Evolutionary conservation across 441 rosid species (phyloP).

Genomic region (Gossypium laxum): DNA sequence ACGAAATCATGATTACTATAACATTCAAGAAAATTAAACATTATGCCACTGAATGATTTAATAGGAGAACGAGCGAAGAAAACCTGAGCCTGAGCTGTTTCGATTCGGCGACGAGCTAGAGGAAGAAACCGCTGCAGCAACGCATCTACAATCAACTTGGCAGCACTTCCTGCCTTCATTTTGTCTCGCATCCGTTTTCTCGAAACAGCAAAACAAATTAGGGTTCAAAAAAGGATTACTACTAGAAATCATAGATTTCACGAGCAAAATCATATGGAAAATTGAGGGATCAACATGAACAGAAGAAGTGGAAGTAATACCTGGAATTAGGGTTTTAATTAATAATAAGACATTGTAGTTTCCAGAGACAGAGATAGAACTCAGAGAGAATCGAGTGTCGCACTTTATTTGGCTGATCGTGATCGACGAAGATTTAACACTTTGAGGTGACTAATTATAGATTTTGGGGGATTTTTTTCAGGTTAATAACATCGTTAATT

Average conservation of each 20-base stretch:
- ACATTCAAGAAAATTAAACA: background rate
- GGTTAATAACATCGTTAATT: no score
- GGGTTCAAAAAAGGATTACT: background rate
- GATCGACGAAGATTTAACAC: background rate
- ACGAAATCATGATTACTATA: background rate
- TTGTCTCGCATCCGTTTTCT: background rate
- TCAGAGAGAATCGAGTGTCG: background rate
- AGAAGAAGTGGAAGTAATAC: background rate
- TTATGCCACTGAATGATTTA: background rate
- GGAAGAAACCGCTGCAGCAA: conserved; percentile 91
- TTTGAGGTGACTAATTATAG: background rate
- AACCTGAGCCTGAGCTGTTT: conserved; percentile 99
- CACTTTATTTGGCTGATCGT: background rate
- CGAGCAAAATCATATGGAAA: background rate
- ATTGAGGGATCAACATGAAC: background rate
- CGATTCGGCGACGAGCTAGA: conserved; percentile 88
- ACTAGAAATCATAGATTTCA: background rate
- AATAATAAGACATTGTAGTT: background rate
- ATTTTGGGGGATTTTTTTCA: no score
- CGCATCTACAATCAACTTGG: conserved; percentile 90
- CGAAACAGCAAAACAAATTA: background rate
- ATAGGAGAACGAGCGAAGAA: background rate
- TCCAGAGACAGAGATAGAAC: no score
- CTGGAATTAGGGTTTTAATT: background rate
- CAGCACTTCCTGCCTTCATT: conserved; percentile 89